Base-by-base conservation (phyloP, 495 filamentous ascomycete genomes). In the Trichocladium antarcticum region DNA sequence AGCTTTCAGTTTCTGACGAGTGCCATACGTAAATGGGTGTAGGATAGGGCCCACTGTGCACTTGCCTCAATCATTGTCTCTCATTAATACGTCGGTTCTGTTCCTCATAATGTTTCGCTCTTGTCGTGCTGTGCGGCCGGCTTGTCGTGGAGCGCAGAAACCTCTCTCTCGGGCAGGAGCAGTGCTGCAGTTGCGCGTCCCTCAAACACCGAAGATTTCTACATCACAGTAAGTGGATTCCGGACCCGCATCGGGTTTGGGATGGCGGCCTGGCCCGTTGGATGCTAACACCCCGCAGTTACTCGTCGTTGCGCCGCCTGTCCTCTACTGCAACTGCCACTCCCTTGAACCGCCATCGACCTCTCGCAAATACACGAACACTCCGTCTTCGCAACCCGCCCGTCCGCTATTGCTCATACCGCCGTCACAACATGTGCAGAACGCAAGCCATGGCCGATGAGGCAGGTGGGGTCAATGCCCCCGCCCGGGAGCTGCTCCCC, bases 401-500 rank as follows among this genome's bases (percentile, higher is more conserved):
- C 16, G 57, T 71, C 43, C 69, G 74, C 38, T 47, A 70, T 45
- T 77, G 74, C 56, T 78, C 74, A 45, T 70, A 72, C 60, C 67
- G 74, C 52, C 68, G 72, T 52, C 64, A 74, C 64, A 74, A 72
- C 45, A 80, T 80, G 76, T 80, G 75, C 61, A 67, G 66, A 57
- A 65, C 68, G 50, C 69, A 66, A 20, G 64, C 64, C 54, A 64
- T 68, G 8, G 64, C 62, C 42, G 70, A 68, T 31, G 61, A 66
- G 42, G 66, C 59, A 36, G 65, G 72, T 46, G 71, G 68, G 44
- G 63, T 71, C 45, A 66, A 69, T 40, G 64, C 73, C 42, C 63
- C 73, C 50, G 64, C 68, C 50, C 69, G 79, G 47, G 79, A 80
- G 61, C 73, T 82, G 37, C 71, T 83, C 53, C 79, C 79, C 40